Evolutionary conservation across 441 rosid species (phyloP).

Genomic region (Syzygium malaccense): DNA sequence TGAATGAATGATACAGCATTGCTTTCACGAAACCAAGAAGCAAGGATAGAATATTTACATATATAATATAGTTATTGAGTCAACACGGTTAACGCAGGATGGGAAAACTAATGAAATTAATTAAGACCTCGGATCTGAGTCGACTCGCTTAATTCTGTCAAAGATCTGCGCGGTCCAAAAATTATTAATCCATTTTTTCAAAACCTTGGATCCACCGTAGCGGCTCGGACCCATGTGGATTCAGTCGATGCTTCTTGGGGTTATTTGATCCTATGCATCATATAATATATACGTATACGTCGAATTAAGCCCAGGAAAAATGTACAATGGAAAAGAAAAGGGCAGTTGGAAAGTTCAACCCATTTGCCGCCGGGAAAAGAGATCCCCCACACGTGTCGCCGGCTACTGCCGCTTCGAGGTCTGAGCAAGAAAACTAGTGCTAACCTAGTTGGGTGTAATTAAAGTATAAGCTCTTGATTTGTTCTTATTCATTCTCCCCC

Average conservation of each 20-base stretch:
- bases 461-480: not conserved
- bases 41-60: not conserved
- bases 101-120: not conserved
- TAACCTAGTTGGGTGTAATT: not conserved
- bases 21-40: not conserved
- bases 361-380: constrained; percentile 30
- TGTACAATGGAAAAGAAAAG: not conserved
- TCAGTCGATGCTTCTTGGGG: not conserved
- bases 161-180: not conserved
- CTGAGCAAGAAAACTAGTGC: constrained; percentile 15
- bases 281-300: not conserved
- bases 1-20: not conserved
- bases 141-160: not conserved
- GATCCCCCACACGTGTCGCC: constrained; percentile 30
- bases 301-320: not conserved
- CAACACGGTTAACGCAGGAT: not conserved
- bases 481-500: not conserved
- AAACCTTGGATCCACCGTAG: not conserved
- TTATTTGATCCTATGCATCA: not conserved
- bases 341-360: constrained; percentile 3
- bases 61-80: not conserved
- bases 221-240: not conserved
- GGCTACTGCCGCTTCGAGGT: constrained; percentile 12
- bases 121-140: not conserved
- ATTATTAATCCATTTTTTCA: not conserved